Evolutionary conservation across 2,329 filamentous ascomycete species (phyloP).

Genomic region (Colletotrichum godetiae): DNA sequence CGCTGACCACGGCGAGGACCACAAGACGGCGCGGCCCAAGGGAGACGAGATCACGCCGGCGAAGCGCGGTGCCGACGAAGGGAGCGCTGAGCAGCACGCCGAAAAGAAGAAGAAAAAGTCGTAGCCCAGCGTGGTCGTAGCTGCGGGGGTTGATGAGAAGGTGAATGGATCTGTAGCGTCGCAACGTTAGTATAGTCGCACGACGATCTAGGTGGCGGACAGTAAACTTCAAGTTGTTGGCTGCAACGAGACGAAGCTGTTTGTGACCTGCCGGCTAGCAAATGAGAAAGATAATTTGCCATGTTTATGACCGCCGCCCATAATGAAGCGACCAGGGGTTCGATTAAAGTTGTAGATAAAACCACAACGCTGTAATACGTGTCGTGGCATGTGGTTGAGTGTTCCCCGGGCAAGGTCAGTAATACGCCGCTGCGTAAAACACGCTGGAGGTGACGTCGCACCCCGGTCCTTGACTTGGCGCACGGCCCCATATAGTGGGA

Average conservation of each 20-base stretch:
- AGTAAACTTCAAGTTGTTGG: no score
- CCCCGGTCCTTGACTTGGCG: not conserved
- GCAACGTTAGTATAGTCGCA: no score
- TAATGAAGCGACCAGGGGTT: not conserved
- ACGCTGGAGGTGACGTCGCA: not conserved
- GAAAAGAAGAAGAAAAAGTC: slow-evolving; percentile 28
- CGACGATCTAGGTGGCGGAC: no score
- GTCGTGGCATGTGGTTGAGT: no score
- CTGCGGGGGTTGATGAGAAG: no score
- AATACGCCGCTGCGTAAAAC: slow-evolving; percentile 31
- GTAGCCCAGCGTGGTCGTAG: not conserved
- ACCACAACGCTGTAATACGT: no score
- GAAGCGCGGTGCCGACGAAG: slow-evolving; percentile 32
- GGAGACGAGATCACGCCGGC: slow-evolving; percentile 33
- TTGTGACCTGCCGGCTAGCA: no score
- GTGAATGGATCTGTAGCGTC: no score
- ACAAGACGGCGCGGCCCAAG: slow-evolving; percentile 29
- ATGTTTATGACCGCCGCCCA: not conserved
- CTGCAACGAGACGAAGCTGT: no score
- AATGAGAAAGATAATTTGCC: no score
- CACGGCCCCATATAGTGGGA: not conserved
- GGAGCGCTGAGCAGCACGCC: slow-evolving; percentile 35
- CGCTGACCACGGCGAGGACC: slow-evolving; percentile 43
- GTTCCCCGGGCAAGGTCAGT: not conserved
- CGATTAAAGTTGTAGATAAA: no score